Percentiles rank a stretch among this genome's conserved stretches.
Evolutionary conservation across 257 asterid genomes (phyloP).

Genomic region (Scutellaria minor): DNA sequence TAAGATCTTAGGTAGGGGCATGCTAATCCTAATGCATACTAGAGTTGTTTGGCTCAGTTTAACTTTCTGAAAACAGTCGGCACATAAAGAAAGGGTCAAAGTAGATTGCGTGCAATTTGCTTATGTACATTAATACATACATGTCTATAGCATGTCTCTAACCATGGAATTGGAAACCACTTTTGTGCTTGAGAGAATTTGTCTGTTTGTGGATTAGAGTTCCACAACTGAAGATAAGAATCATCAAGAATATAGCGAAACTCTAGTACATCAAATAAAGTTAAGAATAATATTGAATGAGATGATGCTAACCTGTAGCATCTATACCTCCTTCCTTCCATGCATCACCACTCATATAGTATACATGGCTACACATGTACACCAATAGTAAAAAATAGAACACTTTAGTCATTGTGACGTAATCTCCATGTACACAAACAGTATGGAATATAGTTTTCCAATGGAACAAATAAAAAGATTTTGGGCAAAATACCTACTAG

Average conservation of each 20-base stretch:
- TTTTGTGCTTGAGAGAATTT: conserved; percentile 10
- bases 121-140: not conserved
- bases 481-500: no score
- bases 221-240: conserved; percentile 15
- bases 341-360: conserved; percentile 99
- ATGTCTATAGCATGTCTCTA: conserved; percentile 1
- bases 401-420: no score
- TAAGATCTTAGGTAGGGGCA: not conserved
- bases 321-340: conserved; percentile 99
- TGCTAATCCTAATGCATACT: conserved; percentile 1
- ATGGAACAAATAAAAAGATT: no score
- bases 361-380: conserved; percentile 80
- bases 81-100: not conserved
- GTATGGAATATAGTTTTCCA: no score
- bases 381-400: conserved; percentile 13
- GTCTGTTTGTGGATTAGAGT: conserved; percentile 2
- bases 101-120: not conserved
- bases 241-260: not conserved
- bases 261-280: not conserved
- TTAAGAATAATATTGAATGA: no score
- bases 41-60: not conserved
- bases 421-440: no score
- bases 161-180: conserved; percentile 25
- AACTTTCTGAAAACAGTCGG: not conserved
- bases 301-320: conserved; percentile 79